Evolutionary conservation across 805 yeast species (phyloP), one percentile per base, ranked within the genome.

Genomic region (Tanozyma kutaoensis): DNA sequence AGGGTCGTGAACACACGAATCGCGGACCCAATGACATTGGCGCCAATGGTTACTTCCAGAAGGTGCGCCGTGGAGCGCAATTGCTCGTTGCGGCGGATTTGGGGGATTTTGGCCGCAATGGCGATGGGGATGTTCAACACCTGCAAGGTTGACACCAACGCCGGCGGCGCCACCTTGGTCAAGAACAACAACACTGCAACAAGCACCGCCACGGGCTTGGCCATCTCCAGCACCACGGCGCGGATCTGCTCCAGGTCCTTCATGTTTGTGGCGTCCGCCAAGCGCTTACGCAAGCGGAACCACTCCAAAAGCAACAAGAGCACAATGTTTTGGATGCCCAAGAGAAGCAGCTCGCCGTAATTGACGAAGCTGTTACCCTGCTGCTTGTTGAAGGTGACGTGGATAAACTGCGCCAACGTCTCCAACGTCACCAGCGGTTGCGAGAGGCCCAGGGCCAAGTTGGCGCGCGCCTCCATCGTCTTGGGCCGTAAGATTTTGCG

Each of bases 1-100:
- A 48, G 28, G 8, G 65, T 54, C 22, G 66, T 58, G 37, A 52
- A 58, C 13, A 59, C 57, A 25, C 66, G 45, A 25, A 52, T 39
- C 24, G 48, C 37, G 8, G 63, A 48, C 2, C 66, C 66, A 14
- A 53, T 23, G 21, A 50, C 47, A 34, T 58, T 59, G 30, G 65
- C 66, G 15, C 52, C 44, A 19, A 58, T 45, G n/a, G 62, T 58
- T 24, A 56, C 39, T 15, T 39, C 46, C 8, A 59, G 48, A 24
- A 59, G 51, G 33, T 55, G 62, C 12, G 37, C 38, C 2, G 65
- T 54, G 3, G 62, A 52, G 24, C 46, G 42, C 34, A 58, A 45
- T 14, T 34, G 40, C 14, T 45, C 38, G 32, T 59, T 59, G 16
- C 45, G 46, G 24, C 34, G 40, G 30, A 59, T 58, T 30, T 59